phyloP scores from a whole-genome alignment of 495 filamentous ascomycete species.

The Penicillium chermesinum region DNA sequence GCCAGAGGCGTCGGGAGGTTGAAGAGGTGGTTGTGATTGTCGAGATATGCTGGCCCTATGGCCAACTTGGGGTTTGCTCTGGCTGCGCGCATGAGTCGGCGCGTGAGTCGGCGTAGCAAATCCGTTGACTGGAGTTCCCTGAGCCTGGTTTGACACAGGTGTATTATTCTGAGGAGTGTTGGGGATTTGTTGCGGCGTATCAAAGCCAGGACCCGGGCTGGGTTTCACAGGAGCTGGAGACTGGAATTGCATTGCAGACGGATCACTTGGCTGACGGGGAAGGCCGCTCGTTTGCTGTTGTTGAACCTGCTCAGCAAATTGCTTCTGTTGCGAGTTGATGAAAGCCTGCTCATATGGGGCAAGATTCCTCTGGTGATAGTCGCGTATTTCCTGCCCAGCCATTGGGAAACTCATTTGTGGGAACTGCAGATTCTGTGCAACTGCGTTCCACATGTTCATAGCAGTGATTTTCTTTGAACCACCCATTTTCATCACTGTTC shows the following conservation, averaged over 20 bases:
- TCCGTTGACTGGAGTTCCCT: slow-evolving; percentile 34
- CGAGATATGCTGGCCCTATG: slow-evolving; percentile 36
- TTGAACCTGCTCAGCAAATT: slow-evolving; percentile 50
- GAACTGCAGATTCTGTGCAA: slow-evolving; percentile 65
- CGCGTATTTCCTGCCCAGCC: slow-evolving; percentile 62
- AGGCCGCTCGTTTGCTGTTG: slow-evolving; percentile 31
- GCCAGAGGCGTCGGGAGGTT: slow-evolving; percentile 27
- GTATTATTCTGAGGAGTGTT: slow-evolving; percentile 35
- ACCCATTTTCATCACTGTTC: slow-evolving; percentile 65
- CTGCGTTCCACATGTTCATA: slow-evolving; percentile 63
- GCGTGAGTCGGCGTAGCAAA: slow-evolving; percentile 37
- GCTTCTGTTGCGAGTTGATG: slow-evolving; percentile 54
- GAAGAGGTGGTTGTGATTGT: slow-evolving; percentile 33
- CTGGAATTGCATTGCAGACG: slow-evolving; percentile 37
- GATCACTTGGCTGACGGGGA: slow-evolving; percentile 32
- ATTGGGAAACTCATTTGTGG: slow-evolving; percentile 58
- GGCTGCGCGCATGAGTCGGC: slow-evolving; percentile 35
- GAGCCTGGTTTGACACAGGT: slow-evolving; percentile 30
- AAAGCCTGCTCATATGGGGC: slow-evolving; percentile 69
- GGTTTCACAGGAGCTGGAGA: slow-evolving; percentile 31
- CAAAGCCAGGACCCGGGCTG: slow-evolving; percentile 25
- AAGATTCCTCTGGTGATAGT: slow-evolving; percentile 70
- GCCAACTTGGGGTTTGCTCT: slow-evolving; percentile 35
- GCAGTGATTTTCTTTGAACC: slow-evolving; percentile 70
- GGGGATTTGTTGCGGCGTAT: slow-evolving; percentile 30